These are phyloP conservation scores for Nidula niveotomentosa DNA, from an alignment of 1,284 basidiomycete genomes.

Conservation along the genomic window DNA sequence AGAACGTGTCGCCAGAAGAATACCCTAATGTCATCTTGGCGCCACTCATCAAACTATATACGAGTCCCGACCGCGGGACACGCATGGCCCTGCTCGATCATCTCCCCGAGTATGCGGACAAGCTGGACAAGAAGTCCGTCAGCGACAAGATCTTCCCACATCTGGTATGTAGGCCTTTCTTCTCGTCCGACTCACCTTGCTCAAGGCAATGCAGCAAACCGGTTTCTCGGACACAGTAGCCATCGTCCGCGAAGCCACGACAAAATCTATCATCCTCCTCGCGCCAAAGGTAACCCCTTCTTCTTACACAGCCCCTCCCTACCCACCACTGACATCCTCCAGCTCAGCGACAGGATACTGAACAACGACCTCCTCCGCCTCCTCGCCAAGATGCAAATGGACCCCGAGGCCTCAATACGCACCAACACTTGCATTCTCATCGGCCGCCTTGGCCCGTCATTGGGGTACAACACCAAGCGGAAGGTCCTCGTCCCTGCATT, in stretches of 20 bases:
- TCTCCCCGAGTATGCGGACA: slow-evolving; percentile 82
- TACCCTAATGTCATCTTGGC: slow-evolving; percentile 71
- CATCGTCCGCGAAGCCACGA: slow-evolving; percentile 92
- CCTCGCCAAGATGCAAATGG: slow-evolving; percentile 91
- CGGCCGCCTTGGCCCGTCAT: slow-evolving; percentile 84
- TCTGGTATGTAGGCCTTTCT: slow-evolving; percentile 54
- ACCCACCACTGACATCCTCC: slow-evolving; percentile 1
- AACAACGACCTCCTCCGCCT: slow-evolving; percentile 96
- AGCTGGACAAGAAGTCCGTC: slow-evolving; percentile 84
- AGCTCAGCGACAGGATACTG: slow-evolving; percentile 90
- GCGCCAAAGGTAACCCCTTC: slow-evolving; percentile 71
- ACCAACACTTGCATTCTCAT: slow-evolving; percentile 98
- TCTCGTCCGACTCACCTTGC: background rate
- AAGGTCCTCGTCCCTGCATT: slow-evolving; percentile 98
- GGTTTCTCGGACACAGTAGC: slow-evolving; percentile 95
- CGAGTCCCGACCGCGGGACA: slow-evolving; percentile 89
- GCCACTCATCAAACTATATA: slow-evolving; percentile 83
- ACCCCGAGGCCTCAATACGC: slow-evolving; percentile 91
- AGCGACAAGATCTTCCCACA: slow-evolving; percentile 92
- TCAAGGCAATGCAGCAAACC: slow-evolving; percentile 62
- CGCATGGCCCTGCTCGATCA: slow-evolving; percentile 93
- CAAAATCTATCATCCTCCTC: slow-evolving; percentile 85
- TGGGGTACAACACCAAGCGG: slow-evolving; percentile 87
- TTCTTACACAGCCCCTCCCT: background rate
- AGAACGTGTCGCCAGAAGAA: slow-evolving; percentile 69